Evolutionary conservation across 345 rosid species (phyloP), one percentile per base, ranked within the genome.

Genomic region (Linum tenue): DNA sequence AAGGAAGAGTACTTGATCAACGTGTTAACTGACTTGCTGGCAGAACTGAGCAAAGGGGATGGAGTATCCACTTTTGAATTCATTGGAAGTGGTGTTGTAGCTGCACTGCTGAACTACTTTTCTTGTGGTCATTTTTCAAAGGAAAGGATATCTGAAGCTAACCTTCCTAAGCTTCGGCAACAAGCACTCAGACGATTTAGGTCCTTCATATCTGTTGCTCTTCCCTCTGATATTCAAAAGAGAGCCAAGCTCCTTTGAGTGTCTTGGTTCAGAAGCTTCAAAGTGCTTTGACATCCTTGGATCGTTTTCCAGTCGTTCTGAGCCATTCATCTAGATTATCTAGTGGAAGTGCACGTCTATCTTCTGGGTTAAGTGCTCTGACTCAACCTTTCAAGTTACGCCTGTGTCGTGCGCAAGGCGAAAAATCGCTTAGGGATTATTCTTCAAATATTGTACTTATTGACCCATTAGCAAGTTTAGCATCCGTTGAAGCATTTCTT

Each of bases 41-140:
- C 77, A 73, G 99, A 95, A 74, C 79, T 95, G 65, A 82, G 87
- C 67, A 95, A 89, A 79, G 99, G 99, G 69, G 96, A 91, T 70
- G 98, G 99, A 69, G 99, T 95, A 59, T 91, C 99, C 63, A 95
- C 99, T 35, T 95, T 95, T 80, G 98, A 95, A 86, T 95, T 95
- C 71, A 83, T 86, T 71, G 96, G 99, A 60, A 95, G 99, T 79
- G 99, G 99, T 64, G 99, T 84, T 62, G 96, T 95, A 68, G 90
- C 84, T 68, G 92, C 97, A 65, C 84, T 95, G 82, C 85, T 95
- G 42, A 89, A 89, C 70, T 95, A 83, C 69, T 95, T 95, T 73
- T 87, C 98, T 58, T 91, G 96, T 70, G 98, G 97, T 41, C 76
- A 79, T 72, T 95, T 82, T 68, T 83, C 90, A 4, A 91, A 85